Evolutionary conservation across 176 grass and related monocot genomes (phyloP), one percentile per base, ranked within the genome.

Genomic region (Raddia guianensis): DNA sequence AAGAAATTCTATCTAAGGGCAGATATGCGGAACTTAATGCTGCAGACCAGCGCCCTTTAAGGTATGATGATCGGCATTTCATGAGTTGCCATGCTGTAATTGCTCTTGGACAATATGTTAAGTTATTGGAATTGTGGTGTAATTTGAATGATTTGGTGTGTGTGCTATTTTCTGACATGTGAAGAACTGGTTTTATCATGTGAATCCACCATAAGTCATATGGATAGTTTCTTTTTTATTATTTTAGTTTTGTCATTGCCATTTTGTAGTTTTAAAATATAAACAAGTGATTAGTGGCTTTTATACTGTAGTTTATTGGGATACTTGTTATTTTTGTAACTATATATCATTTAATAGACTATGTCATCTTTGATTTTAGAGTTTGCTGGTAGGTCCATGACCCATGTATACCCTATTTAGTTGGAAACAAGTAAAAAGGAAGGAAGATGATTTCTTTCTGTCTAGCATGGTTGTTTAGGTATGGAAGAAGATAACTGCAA

Each of bases 1-100:
- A 99, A 86, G 96, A 91, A 78, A 90, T 95, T 84, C 5, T 99
- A 52, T 99, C 96, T 49, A 95, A 83, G 73, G 96, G 96, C 68
- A 88, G 68, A 86, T 99, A 84, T 80, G 90, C 96, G 49, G 90
- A 99, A 75, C 83, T 99, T 87, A 86, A 81, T 87, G 82, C 80
- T 86, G 84, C 92, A 91, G 92, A 93, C 57, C 81, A 99, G 53
- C 86, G 90, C 57, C 92, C 89, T 82, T 83, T 95, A 55, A 99
- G 88, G 92, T 99, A 81, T 82, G 42, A 81, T 82, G 32, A 35
- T 68, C 63, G 63, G 5, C 7, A 34, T n/a, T 70, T 76, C 44
- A 43, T 62, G 43, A 27, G 18, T 64, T 16, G 9, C 19, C 32
- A 15, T 73, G 44, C 7, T 57, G 71, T 15, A 66, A 42, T 11